phyloP scores from a whole-genome alignment of 192 early-diverging fungal genomes.

The Spizellomyces punctatus region DNA sequence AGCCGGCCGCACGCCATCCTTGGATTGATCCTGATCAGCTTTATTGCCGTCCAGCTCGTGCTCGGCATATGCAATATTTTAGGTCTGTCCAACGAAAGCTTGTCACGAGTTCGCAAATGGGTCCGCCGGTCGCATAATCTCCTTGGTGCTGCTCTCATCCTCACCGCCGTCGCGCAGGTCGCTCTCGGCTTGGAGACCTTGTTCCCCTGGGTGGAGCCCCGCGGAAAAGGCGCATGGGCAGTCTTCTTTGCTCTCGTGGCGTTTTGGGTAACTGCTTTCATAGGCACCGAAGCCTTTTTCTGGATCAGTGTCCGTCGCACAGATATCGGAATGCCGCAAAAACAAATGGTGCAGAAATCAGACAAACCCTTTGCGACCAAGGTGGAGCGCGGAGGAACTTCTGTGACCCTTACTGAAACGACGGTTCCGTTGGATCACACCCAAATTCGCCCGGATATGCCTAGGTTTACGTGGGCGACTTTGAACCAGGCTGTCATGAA shows the following conservation, averaged over 20 bases:
- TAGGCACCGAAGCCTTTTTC: slow-evolving; percentile 20
- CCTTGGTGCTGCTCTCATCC: slow-evolving; percentile 29
- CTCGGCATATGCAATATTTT: slow-evolving; percentile 37
- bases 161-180: slow-evolving; percentile 33
- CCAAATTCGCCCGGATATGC: slow-evolving; percentile 8
- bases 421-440: slow-evolving; percentile 6
- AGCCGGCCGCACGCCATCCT: slow-evolving; percentile 40
- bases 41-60: slow-evolving; percentile 36
- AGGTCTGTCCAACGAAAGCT: slow-evolving; percentile 36
- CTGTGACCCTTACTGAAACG: slow-evolving; percentile 13
- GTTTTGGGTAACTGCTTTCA: slow-evolving; percentile 35
- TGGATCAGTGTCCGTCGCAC: neutral
- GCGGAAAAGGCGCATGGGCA: slow-evolving; percentile 37
- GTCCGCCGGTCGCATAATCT: slow-evolving; percentile 23
- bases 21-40: slow-evolving; percentile 31
- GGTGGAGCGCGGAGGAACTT: neutral
- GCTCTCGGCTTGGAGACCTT: slow-evolving; percentile 41
- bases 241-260: slow-evolving; percentile 32
- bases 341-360: neutral
- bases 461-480: slow-evolving; percentile 40
- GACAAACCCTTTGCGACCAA: neutral
- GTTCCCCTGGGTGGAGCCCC: slow-evolving; percentile 38
- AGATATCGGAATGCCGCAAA: neutral
- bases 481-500: slow-evolving; percentile 37
- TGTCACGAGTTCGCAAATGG: slow-evolving; percentile 17